Evolutionary conservation across 2,329 filamentous ascomycete genomes (phyloP).

Genomic region (Nemania diffusa): DNA sequence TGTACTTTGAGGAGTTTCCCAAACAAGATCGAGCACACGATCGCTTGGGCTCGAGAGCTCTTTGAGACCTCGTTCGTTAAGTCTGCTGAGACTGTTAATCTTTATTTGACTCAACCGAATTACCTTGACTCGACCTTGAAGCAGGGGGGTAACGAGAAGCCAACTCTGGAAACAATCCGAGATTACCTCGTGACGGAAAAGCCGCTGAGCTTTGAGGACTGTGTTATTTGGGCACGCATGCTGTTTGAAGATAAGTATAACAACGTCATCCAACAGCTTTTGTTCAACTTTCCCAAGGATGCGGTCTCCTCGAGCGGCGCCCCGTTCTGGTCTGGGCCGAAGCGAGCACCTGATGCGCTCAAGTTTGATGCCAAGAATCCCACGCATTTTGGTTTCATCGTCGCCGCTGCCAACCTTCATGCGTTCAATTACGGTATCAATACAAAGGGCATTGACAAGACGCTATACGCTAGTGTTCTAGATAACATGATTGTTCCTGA

Average conservation of each 20-base stretch:
- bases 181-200: slow-evolving; percentile 93
- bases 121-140: slow-evolving; percentile 89
- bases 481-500: slow-evolving; percentile 96
- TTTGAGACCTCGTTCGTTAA: slow-evolving; percentile 96
- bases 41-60: slow-evolving; percentile 95
- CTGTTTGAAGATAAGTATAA: slow-evolving; percentile 97
- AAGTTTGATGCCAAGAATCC: slow-evolving; percentile 87
- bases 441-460: slow-evolving; percentile 75
- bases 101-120: slow-evolving; percentile 90
- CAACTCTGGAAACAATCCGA: slow-evolving; percentile 87
- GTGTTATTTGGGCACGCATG: slow-evolving; percentile 92
- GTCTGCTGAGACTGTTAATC: slow-evolving; percentile 91
- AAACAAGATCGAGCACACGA: slow-evolving; percentile 98
- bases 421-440: slow-evolving; percentile 99
- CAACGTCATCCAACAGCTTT: slow-evolving; percentile 92
- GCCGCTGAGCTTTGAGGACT: slow-evolving; percentile 92
- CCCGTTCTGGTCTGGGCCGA: slow-evolving; percentile 97
- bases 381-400: slow-evolving; percentile 88
- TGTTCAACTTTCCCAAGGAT: slow-evolving; percentile 98
- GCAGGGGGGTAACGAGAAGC: slow-evolving; percentile 94
- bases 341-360: slow-evolving; percentile 91
- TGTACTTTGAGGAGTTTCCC: slow-evolving; percentile 97
- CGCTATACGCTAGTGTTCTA: slow-evolving; percentile 80
- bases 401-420: slow-evolving; percentile 89
- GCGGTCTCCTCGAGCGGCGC: slow-evolving; percentile 87